These are phyloP conservation scores for Lentinula sp. DNA, from an alignment of 768 basidiomycete species.

Conservation along the genomic window DNA sequence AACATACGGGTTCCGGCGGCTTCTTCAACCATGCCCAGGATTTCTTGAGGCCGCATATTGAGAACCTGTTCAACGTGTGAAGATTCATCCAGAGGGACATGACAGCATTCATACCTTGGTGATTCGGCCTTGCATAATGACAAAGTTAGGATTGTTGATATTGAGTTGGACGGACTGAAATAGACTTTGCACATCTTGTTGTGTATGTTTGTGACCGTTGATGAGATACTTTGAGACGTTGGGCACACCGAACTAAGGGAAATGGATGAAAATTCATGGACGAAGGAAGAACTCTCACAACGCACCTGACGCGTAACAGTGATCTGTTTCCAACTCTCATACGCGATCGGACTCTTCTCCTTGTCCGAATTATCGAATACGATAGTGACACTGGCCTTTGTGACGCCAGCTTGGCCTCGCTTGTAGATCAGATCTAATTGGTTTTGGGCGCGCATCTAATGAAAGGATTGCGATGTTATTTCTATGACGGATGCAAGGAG, in stretches of 20 bases:
- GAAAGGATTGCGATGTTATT: slow-evolving; percentile 1
- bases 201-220: slow-evolving; percentile 90
- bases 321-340: slow-evolving; percentile 78
- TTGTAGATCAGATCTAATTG: slow-evolving; percentile 99
- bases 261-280: slow-evolving; percentile 1
- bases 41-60: slow-evolving; percentile 98
- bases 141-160: slow-evolving; percentile 99
- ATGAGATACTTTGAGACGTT: slow-evolving; percentile 92
- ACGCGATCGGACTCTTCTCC: slow-evolving; percentile 75
- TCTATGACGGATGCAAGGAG: background rate
- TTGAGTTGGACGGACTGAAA: slow-evolving; percentile 98
- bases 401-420: slow-evolving; percentile 94
- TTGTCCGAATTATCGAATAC: slow-evolving; percentile 97
- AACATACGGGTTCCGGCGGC: slow-evolving; percentile 99
- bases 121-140: slow-evolving; percentile 99
- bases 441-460: slow-evolving; percentile 88
- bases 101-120: slow-evolving; percentile 63
- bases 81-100: background rate
- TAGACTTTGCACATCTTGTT: slow-evolving; percentile 79
- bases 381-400: slow-evolving; percentile 96
- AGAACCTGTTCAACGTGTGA: slow-evolving; percentile 48
- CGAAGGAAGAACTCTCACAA: background rate
- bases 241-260: slow-evolving; percentile 80
- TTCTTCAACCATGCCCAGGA: slow-evolving; percentile 97
- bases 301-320: slow-evolving; percentile 93